Evolutionary conservation across 2,329 filamentous ascomycete genomes (phyloP).

Genomic region (Biscogniauxia marginata): DNA sequence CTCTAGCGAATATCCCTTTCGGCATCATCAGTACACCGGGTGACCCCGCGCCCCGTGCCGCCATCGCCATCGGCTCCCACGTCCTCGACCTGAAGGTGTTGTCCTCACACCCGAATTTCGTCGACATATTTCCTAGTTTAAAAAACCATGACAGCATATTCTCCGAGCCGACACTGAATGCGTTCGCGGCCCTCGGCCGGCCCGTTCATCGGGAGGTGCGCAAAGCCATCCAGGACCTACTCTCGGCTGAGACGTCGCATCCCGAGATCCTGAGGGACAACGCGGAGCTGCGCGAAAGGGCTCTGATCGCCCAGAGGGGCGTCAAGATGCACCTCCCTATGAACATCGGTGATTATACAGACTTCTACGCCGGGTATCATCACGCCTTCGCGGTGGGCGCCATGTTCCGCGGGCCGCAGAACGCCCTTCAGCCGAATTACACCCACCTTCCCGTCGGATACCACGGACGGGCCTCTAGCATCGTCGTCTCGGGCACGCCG

Average conservation of each 20-base stretch:
- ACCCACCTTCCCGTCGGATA: conserved; percentile 79
- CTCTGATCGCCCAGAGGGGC: conserved; percentile 57
- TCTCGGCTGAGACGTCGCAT: conserved; percentile 57
- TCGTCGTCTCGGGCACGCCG: conserved; percentile 72
- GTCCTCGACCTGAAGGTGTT: conserved; percentile 64
- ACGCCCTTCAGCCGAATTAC: conserved; percentile 79
- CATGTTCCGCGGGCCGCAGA: conserved; percentile 69
- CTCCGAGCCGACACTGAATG: conserved; percentile 64
- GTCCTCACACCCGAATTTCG: conserved; percentile 18
- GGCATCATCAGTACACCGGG: conserved; percentile 70
- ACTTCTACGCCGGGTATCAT: conserved; percentile 80
- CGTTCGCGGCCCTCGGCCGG: conserved; percentile 70
- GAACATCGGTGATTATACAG: conserved; percentile 79
- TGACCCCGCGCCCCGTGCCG: conserved; percentile 58
- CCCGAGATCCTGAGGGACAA: conserved; percentile 65
- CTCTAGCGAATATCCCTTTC: conserved; percentile 78
- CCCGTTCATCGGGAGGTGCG: conserved; percentile 68
- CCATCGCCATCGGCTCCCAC: conserved; percentile 70
- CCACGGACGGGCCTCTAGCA: conserved; percentile 73
- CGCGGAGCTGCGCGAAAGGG: conserved; percentile 51
- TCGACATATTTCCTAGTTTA: conserved; percentile 36
- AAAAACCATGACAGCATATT: conserved; percentile 61
- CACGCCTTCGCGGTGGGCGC: conserved; percentile 69
- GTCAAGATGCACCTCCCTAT: conserved; percentile 71
- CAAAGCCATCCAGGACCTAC: conserved; percentile 65